Evolutionary conservation across 73 alveolate genomes (phyloP).

Genomic region (Paramecium caudatum): DNA sequence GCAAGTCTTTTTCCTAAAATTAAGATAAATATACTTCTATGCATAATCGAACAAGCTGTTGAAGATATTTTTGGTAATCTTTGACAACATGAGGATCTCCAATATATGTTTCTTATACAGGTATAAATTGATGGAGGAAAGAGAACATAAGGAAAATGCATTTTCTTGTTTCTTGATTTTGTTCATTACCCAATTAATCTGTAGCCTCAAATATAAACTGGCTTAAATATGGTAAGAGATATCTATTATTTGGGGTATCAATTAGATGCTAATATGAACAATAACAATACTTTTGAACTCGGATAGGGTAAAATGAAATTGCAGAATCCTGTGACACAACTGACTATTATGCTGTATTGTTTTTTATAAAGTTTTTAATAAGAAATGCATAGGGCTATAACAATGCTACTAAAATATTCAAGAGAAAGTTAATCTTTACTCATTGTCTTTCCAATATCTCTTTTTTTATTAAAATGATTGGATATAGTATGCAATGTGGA

Average conservation of each 20-base stretch:
- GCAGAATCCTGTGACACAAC: not conserved
- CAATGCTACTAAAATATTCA: not conserved
- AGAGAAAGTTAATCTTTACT: not conserved
- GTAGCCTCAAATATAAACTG: conserved; percentile 1
- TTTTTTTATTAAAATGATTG: not conserved
- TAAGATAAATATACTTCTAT: conserved; percentile 8
- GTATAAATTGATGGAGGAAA: conserved; percentile 26
- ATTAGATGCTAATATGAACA: not conserved
- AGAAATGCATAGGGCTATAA: not conserved
- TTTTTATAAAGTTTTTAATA: conserved; percentile 33
- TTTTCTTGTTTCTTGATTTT: not conserved
- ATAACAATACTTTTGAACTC: conserved; percentile 24
- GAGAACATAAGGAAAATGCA: not conserved
- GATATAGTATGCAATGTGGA: not conserved
- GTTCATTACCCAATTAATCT: conserved; percentile 19
- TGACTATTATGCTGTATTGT: not conserved
- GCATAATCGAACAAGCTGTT: not conserved
- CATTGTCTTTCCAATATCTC: conserved; percentile 40
- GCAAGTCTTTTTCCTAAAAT: conserved; percentile 36
- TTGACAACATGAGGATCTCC: conserved; percentile 19
- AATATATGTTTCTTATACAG: conserved; percentile 5
- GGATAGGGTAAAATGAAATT: conserved; percentile 62
- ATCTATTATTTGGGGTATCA: not conserved
- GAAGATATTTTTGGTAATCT: not conserved
- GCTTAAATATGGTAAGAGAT: not conserved